Conservation (phyloP, 768 basidiomycete genomes). For the Psilocybe subaeruginosa region DNA sequence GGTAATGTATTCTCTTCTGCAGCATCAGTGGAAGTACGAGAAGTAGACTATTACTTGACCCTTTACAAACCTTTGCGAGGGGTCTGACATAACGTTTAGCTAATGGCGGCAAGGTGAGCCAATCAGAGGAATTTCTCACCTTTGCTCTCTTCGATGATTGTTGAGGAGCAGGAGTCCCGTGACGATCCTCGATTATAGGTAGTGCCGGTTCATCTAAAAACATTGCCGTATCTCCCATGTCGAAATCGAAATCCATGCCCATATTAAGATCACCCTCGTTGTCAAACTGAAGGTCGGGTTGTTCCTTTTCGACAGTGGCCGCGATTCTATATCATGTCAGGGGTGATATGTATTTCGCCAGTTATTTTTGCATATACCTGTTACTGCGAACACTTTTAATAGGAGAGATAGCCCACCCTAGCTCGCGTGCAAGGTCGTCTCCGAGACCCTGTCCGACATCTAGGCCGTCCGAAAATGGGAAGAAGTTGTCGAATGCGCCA, state of each 20-base stretch:
- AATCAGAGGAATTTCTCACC: background rate
- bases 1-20: conserved; percentile 16
- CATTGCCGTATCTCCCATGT: conserved; percentile 6
- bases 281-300: background rate
- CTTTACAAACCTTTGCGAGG: conserved; percentile 10
- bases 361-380: conserved; percentile 6
- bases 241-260: conserved; percentile 13
- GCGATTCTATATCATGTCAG: background rate
- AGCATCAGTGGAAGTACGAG: background rate
- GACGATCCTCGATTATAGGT: background rate
- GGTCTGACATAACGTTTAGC: background rate
- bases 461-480: conserved; percentile 53
- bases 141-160: background rate
- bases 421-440: conserved; percentile 74
- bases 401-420: conserved; percentile 65
- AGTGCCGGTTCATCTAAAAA: background rate
- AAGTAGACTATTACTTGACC: background rate
- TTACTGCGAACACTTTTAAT: conserved; percentile 24
- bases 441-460: conserved; percentile 61
- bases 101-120: too few species aligned
- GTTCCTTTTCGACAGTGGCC: background rate
- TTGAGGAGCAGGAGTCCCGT: conserved; percentile 3
- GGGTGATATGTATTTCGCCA: background rate
- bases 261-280: conserved; percentile 1
- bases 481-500: conserved; percentile 48